These are phyloP conservation scores for Mercurialis annua DNA, from an alignment of 345 rosid species.

Conservation along the genomic window DNA sequence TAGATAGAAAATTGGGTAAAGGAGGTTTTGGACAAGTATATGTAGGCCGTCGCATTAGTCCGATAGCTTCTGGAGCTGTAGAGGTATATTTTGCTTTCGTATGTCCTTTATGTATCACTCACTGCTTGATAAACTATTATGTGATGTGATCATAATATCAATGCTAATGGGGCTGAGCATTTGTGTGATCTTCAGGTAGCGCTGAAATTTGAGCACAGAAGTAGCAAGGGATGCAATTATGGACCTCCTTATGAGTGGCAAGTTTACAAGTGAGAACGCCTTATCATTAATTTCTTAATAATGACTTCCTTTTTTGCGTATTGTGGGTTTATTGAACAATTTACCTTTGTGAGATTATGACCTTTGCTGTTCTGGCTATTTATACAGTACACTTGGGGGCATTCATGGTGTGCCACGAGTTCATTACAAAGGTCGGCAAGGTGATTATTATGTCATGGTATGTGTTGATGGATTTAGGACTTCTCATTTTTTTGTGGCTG, in stretches of 20 bases:
- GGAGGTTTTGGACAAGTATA: slow-evolving; percentile 99
- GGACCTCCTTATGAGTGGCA: slow-evolving; percentile 99
- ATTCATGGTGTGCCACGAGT: slow-evolving; percentile 85
- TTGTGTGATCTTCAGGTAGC: slow-evolving; percentile 59
- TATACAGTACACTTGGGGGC: slow-evolving; percentile 68
- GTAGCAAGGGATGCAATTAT: slow-evolving; percentile 92
- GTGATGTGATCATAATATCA: not conserved
- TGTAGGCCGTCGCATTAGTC: slow-evolving; percentile 67
- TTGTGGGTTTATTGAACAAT: not conserved
- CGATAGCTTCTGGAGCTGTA: slow-evolving; percentile 50
- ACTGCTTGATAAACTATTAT: slow-evolving; percentile 1
- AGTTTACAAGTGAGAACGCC: slow-evolving; percentile 78
- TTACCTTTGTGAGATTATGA: not conserved
- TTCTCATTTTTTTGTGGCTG: not conserved
- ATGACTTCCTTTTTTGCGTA: not conserved
- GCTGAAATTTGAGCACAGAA: slow-evolving; percentile 88
- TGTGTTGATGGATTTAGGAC: slow-evolving; percentile 9
- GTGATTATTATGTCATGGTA: slow-evolving; percentile 87
- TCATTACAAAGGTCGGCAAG: slow-evolving; percentile 79
- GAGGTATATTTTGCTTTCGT: slow-evolving; percentile 43
- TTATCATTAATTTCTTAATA: slow-evolving; percentile 1
- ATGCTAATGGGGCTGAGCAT: slow-evolving; percentile 8
- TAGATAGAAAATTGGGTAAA: slow-evolving; percentile 84
- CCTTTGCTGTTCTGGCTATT: not conserved
- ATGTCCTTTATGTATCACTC: not conserved